Percentiles rank a stretch among this genome's conserved stretches.
These are phyloP conservation scores for Primulina tabacum DNA, from an alignment of 257 asterid genomes.

Conservation along the genomic window DNA sequence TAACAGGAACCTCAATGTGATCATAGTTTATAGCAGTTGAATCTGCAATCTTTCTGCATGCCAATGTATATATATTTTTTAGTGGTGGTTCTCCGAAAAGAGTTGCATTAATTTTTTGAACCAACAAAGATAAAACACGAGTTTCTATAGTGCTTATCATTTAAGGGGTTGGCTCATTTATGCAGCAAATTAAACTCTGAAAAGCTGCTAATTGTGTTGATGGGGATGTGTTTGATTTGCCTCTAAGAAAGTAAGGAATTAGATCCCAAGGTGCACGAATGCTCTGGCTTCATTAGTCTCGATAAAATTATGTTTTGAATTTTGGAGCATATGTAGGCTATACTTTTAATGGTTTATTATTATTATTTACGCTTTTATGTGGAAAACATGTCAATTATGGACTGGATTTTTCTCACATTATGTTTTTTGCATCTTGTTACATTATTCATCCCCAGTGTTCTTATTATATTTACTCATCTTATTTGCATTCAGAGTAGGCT, in stretches of 20 bases:
- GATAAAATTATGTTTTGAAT: no score
- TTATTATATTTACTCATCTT: constrained; percentile 25
- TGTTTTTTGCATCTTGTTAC: constrained; percentile 13
- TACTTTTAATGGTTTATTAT: neutral
- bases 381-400: neutral
- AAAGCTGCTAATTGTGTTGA: no score
- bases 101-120: no score
- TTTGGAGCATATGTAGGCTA: no score
- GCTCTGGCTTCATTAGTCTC: no score
- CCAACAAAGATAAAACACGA: no score
- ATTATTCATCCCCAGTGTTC: neutral
- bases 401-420: neutral
- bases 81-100: neutral
- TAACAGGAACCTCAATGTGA: neutral
- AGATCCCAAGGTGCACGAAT: no score
- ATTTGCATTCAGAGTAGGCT: constrained; percentile 61
- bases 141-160: no score
- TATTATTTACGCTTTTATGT: neutral
- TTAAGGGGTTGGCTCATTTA: no score
- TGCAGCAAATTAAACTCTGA: no score
- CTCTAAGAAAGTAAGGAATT: no score
- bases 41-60: neutral
- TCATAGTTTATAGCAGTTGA: neutral
- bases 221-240: no score
- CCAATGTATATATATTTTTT: neutral